Conservation (phyloP, 2,329 filamentous ascomycete species). For the Talaromyces sp. region DNA sequence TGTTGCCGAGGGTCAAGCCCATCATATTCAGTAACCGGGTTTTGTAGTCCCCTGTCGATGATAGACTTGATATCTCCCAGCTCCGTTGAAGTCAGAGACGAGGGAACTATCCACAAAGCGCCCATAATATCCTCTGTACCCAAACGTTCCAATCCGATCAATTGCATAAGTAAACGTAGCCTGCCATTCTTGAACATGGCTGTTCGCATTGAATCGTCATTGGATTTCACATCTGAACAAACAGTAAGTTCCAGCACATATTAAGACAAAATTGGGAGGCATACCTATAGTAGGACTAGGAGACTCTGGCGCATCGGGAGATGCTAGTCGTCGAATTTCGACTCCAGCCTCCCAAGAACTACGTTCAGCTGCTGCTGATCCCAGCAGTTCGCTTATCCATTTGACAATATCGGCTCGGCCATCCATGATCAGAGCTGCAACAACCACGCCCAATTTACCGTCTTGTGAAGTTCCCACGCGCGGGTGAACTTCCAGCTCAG, state of each 20-base stretch:
- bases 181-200: conserved; percentile 88
- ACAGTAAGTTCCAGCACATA: conserved; percentile 18
- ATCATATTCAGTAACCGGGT: conserved; percentile 71
- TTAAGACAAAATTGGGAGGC: conserved; percentile 22
- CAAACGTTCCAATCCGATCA: conserved; percentile 65
- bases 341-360: conserved; percentile 73
- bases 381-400: conserved; percentile 74
- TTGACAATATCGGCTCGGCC: conserved; percentile 69
- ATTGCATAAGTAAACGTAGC: conserved; percentile 75
- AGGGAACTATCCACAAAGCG: conserved; percentile 73
- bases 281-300: conserved; percentile 40
- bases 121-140: conserved; percentile 68
- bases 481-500: conserved; percentile 77
- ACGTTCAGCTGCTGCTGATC: conserved; percentile 65
- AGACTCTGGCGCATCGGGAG: conserved; percentile 21
- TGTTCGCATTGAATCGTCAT: conserved; percentile 61
- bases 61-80: conserved; percentile 66
- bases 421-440: conserved; percentile 75
- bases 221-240: conserved; percentile 55
- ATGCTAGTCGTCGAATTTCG: conserved; percentile 51
- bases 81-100: conserved; percentile 57
- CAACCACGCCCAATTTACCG: conserved; percentile 72
- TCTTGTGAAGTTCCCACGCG: conserved; percentile 59
- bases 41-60: conserved; percentile 74
- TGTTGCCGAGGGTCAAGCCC: conserved; percentile 70